Evolutionary conservation across 495 filamentous ascomycete species (phyloP).

Genomic region (Acidiella bohemica): DNA sequence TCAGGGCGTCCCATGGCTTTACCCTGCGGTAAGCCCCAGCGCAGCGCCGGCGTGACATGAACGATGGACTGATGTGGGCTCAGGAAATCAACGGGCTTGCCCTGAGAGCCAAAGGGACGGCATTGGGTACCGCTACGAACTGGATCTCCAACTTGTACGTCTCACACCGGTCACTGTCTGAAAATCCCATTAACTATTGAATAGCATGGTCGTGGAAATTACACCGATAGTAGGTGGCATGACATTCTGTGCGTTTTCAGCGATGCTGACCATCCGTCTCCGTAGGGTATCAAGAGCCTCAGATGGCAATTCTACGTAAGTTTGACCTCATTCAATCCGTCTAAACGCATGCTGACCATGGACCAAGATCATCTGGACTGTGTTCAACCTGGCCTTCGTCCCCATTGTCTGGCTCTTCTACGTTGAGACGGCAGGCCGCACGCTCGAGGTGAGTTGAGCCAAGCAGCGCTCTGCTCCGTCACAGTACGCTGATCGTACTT

Average conservation of each 20-base stretch:
- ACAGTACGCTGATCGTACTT: too few species aligned
- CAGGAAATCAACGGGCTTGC: constrained; percentile 46
- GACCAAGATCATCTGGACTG: constrained; percentile 45
- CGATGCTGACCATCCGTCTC: too few species aligned
- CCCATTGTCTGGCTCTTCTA: constrained; percentile 50
- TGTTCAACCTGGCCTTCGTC: constrained; percentile 45
- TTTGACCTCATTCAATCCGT: too few species aligned
- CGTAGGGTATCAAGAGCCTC: constrained; percentile 45
- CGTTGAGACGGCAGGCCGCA: constrained; percentile 44
- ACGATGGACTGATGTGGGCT: constrained; percentile 47
- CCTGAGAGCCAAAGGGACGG: constrained; percentile 43
- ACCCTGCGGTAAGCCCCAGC: too few species aligned
- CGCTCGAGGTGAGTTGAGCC: too few species aligned
- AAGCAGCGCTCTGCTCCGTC: too few species aligned
- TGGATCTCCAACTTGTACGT: constrained; percentile 46
- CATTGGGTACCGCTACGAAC: constrained; percentile 44
- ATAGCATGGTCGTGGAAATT: constrained; percentile 40
- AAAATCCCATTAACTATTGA: background rate
- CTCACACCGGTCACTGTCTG: background rate
- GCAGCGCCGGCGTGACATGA: too few species aligned
- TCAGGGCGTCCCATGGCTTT: constrained; percentile 11
- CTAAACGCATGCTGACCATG: too few species aligned
- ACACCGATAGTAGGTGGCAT: too few species aligned
- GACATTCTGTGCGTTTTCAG: too few species aligned
- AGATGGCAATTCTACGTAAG: constrained; percentile 45